Base-by-base conservation (phyloP, 1,139 yeast genomes). In the Eremothecium gossypii region DNA sequence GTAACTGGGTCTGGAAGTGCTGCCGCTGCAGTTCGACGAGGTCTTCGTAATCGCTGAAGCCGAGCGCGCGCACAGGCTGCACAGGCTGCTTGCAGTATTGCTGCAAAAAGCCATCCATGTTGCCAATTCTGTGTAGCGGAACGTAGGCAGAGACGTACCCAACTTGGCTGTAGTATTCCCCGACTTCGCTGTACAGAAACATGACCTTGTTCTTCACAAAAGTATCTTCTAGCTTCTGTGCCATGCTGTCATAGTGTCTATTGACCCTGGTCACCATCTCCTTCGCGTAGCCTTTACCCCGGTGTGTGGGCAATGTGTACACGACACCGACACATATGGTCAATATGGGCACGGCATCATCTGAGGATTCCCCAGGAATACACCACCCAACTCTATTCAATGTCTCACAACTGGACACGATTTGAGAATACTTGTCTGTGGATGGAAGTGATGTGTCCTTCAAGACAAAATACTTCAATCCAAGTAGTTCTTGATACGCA, bases 161-260 rank as follows among this genome's bases (percentile, higher is more conserved):
- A 51, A 72, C 69, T 44, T 68, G 65, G 30, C 67, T 59, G 57
- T 83, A 82, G 58, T 74, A 82, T 44, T 77, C 78, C 5, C 86
- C 89, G 32, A 83, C 72, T 54, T 82, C 93, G 30, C 87, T 79
- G 67, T 82, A 83, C 45, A 82, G 66, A 44, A 71, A 74, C 10
- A 71, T 62, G 41, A 71, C 69, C 12, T 74, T 72, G 43, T 71
- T 67, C 31, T 46, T 47, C 34, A 58, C 41, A 33, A 59, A 48
- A 6, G 50, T 41, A 17, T 57, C 56, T 12, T 45, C 44, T 14
- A 56, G 49, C 6, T 69, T 68, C 36, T 68, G 46, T 10, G 40
- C 27, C 35, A 73, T 50, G 41, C 67, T 61, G 48, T 74, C 77
- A 46, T 69, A 64, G 39, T 50, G 53, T 11, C 63, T 50, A 41